Percentiles rank a stretch among this genome's conserved stretches.
Evolutionary conservation across 441 rosid species (phyloP).

Genomic region (Geranium incanum): DNA sequence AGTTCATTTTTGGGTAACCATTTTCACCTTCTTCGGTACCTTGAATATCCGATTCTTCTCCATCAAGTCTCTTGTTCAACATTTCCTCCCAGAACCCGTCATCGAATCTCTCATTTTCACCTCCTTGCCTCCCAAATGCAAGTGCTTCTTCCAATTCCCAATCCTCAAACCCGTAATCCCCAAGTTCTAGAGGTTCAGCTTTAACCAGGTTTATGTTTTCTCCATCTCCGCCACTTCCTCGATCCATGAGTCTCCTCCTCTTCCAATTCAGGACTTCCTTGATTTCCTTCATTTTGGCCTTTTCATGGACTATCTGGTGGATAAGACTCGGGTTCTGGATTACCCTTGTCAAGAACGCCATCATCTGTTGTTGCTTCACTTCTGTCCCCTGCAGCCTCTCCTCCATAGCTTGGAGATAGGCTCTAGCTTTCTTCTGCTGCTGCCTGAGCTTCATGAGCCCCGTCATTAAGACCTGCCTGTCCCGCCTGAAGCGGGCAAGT

Average conservation of each 20-base stretch:
- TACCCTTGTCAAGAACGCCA: constrained; percentile 72
- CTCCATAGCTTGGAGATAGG: constrained; percentile 56
- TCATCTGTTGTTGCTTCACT: constrained; percentile 75
- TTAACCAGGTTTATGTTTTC: constrained; percentile 19
- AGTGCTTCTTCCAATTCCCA: constrained; percentile 67
- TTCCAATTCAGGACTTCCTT: constrained; percentile 50
- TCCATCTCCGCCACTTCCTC: background rate
- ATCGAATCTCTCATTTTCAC: constrained; percentile 49
- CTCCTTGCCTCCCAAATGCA: constrained; percentile 76
- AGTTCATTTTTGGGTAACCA: constrained; percentile 17
- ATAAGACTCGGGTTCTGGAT: constrained; percentile 53
- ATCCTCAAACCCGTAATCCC: constrained; percentile 28
- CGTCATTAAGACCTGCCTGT: constrained; percentile 47
- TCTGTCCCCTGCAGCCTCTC: constrained; percentile 58
- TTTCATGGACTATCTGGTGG: constrained; percentile 46
- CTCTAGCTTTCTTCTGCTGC: constrained; percentile 57
- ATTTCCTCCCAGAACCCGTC: constrained; percentile 84
- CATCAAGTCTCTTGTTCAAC: constrained; percentile 44
- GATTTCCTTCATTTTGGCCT: constrained; percentile 48
- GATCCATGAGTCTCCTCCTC: constrained; percentile 40
- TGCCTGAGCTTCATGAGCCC: constrained; percentile 69
- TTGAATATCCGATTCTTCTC: constrained; percentile 30
- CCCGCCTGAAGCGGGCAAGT: constrained; percentile 45
- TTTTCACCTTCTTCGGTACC: constrained; percentile 23
- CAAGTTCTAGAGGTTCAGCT: constrained; percentile 38